phyloP scores from a whole-genome alignment of 805 yeast genomes.

The Yarrowia sp. region DNA sequence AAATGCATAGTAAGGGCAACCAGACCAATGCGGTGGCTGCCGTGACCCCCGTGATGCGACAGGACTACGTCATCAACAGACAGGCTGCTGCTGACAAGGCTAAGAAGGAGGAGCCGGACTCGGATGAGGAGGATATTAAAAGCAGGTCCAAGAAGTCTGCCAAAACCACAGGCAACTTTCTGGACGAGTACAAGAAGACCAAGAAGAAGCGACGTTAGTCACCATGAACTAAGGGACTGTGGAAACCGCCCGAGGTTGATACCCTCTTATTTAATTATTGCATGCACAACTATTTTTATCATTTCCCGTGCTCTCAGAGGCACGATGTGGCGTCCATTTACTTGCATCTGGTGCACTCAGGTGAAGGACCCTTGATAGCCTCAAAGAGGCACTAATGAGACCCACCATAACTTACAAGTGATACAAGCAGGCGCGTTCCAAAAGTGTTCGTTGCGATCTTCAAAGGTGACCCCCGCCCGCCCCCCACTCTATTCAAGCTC shows the following conservation, averaged over 20 bases:
- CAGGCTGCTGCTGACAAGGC: not conserved
- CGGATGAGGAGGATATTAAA: constrained; percentile 4
- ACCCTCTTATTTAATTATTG: constrained; percentile 6
- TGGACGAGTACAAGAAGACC: constrained; percentile 9
- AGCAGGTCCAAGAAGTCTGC: constrained; percentile 10
- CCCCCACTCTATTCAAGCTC: no score
- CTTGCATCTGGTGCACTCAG: no score
- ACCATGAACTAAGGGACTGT: not conserved
- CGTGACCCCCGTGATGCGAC: not conserved
- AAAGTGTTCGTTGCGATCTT: no score
- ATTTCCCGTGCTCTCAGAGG: not conserved
- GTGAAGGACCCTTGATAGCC: no score
- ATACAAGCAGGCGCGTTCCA: no score
- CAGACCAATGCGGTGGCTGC: not conserved
- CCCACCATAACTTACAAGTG: no score
- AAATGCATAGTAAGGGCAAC: not conserved
- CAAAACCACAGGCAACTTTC: constrained; percentile 2
- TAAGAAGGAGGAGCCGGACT: not conserved
- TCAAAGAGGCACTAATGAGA: not conserved
- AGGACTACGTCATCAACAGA: not conserved
- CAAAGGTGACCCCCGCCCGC: no score
- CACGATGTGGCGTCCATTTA: not conserved
- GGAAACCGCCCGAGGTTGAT: not conserved
- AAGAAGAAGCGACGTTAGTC: constrained; percentile 22
- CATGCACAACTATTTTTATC: not conserved